A percentile compares a stretch with the other conserved stretches of the same genome.
These are phyloP conservation scores for Immersiella caudata DNA, from an alignment of 495 filamentous ascomycete genomes.

Conservation along the genomic window DNA sequence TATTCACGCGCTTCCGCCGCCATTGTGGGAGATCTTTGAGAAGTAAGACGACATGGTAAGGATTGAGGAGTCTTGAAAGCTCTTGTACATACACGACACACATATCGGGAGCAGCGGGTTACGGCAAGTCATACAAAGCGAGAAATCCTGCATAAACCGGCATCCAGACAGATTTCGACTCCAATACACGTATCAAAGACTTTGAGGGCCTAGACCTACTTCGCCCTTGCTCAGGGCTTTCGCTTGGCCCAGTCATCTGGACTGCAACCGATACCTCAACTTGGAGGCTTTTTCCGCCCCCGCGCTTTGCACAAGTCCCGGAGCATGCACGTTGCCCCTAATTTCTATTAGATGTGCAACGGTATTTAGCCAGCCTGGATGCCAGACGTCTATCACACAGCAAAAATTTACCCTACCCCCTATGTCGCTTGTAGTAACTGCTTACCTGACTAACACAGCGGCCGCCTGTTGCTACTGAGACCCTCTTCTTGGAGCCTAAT, in stretches of 20 bases:
- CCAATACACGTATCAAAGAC: no score
- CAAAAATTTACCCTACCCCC: background rate
- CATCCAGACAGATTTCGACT: no score
- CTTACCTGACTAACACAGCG: no score
- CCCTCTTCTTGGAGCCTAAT: no score
- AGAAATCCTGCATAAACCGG: no score
- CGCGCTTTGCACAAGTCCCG: background rate
- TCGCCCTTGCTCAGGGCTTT: background rate
- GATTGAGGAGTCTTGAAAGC: background rate
- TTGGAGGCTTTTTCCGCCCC: background rate
- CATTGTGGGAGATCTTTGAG: slow-evolving; percentile 41
- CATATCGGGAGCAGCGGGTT: no score
- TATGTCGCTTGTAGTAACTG: background rate
- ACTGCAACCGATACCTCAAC: background rate
- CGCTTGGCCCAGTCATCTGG: background rate
- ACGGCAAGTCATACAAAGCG: no score
- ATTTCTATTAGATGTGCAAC: background rate
- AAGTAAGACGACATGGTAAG: background rate
- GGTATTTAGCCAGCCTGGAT: background rate
- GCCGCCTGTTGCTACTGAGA: no score
- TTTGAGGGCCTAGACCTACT: no score
- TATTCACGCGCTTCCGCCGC: slow-evolving; percentile 30
- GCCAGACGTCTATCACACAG: background rate
- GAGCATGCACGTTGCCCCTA: background rate
- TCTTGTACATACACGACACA: background rate